These are phyloP conservation scores for Hygrocybe punicea DNA, from an alignment of 768 basidiomycete species.

Conservation along the genomic window DNA sequence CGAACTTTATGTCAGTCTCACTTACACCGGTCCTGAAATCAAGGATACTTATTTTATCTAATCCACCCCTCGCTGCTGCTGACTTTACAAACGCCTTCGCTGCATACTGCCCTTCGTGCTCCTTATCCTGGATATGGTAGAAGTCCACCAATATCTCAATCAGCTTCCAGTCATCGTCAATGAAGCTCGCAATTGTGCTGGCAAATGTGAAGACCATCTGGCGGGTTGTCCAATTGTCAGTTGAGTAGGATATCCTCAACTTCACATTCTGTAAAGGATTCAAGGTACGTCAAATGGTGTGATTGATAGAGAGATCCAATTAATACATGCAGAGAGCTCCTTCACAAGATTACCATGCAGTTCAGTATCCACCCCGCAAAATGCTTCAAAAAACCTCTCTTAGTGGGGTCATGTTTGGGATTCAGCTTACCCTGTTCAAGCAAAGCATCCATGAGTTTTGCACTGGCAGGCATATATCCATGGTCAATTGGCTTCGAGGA, in stretches of 20 bases:
- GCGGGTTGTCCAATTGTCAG: slow-evolving; percentile 32
- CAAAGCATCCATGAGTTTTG: slow-evolving; percentile 18
- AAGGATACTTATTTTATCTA: slow-evolving; percentile 35
- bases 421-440: slow-evolving; percentile 15
- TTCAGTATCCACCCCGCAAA: slow-evolving; percentile 23
- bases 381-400: slow-evolving; percentile 13
- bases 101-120: slow-evolving; percentile 32
- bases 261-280: slow-evolving; percentile 15
- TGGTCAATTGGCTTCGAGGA: not conserved
- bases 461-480: slow-evolving; percentile 6
- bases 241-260: slow-evolving; percentile 23
- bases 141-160: slow-evolving; percentile 34
- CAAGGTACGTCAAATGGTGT: not conserved
- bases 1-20: not conserved
- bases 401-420: slow-evolving; percentile 13
- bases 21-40: not conserved
- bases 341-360: slow-evolving; percentile 18
- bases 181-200: slow-evolving; percentile 27
- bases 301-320: not conserved
- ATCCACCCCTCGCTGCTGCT: slow-evolving; percentile 17
- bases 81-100: slow-evolving; percentile 29
- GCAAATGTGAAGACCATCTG: slow-evolving; percentile 35
- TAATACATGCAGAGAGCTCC: slow-evolving; percentile 17
- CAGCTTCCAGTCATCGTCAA: slow-evolving; percentile 32
- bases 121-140: slow-evolving; percentile 28